phyloP scores from a whole-genome alignment of 2,329 filamentous ascomycete genomes.

The Chrysosphaeria jannelii region DNA sequence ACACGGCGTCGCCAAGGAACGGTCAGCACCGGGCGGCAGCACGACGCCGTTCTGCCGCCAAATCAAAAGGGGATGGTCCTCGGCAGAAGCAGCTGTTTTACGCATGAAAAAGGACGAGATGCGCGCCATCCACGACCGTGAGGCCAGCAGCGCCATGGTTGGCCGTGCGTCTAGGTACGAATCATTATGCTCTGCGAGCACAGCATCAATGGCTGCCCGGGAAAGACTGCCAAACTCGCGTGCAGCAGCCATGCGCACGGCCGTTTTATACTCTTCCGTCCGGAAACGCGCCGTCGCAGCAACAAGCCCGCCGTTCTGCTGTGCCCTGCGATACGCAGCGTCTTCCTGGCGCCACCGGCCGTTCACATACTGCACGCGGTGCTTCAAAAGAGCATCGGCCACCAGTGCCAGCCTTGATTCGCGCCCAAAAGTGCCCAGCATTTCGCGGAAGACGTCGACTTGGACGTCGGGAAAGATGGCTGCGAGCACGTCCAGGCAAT shows the following conservation, averaged over 20 bases:
- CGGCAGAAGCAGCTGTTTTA: conserved; percentile 18
- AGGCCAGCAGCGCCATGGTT: conserved; percentile 35
- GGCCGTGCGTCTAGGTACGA: conserved; percentile 43
- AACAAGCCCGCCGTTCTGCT: conserved; percentile 8
- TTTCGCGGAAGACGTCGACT: conserved; percentile 55
- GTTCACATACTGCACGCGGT: conserved; percentile 36
- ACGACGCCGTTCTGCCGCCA: conserved; percentile 26
- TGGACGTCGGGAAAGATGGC: conserved; percentile 57
- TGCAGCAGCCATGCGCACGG: conserved; percentile 35
- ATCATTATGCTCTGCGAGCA: conserved; percentile 55
- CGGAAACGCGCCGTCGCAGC: conserved; percentile 35
- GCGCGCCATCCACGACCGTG: conserved; percentile 50
- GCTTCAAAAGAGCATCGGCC: conserved; percentile 47
- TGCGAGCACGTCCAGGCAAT: conserved; percentile 33
- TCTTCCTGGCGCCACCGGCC: conserved; percentile 27
- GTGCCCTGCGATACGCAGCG: conserved; percentile 4
- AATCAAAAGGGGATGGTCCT: conserved; percentile 29
- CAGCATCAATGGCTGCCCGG: conserved; percentile 43
- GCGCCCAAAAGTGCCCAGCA: conserved; percentile 43
- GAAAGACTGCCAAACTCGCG: conserved; percentile 50
- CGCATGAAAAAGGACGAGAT: conserved; percentile 40
- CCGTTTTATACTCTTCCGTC: conserved; percentile 32
- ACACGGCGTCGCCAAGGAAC: too few relatives aligned
- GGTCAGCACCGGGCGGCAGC: too few relatives aligned
- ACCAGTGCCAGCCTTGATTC: conserved; percentile 51